These are phyloP conservation scores for Aspergillus aculeatus DNA, from an alignment of 2,329 filamentous ascomycete genomes.

Conservation along the genomic window DNA sequence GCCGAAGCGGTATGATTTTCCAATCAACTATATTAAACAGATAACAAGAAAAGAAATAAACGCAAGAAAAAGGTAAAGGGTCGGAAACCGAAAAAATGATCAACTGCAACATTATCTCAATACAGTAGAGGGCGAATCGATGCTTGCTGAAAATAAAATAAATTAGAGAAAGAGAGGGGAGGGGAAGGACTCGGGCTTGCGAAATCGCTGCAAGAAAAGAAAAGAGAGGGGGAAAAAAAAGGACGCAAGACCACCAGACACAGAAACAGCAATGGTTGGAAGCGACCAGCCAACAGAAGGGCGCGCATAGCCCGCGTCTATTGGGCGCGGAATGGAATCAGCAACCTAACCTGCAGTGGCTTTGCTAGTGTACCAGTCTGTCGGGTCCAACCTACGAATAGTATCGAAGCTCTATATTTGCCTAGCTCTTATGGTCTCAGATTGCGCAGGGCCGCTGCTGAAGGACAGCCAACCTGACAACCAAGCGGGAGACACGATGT, in stretches of 20 bases:
- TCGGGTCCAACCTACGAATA: conserved; percentile 23
- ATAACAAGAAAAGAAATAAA: neutral
- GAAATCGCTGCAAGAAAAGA: neutral
- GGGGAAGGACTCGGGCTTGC: neutral
- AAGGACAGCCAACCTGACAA: conserved; percentile 18
- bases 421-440: conserved; percentile 20
- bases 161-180: neutral
- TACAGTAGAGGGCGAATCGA: neutral
- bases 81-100: neutral
- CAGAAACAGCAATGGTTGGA: conserved; percentile 6
- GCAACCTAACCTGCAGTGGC: conserved; percentile 22
- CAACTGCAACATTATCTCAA: neutral
- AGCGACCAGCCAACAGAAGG: conserved; percentile 21
- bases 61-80: neutral
- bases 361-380: conserved; percentile 22
- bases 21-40: neutral
- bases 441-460: conserved; percentile 17
- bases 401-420: conserved; percentile 15
- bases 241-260: neutral
- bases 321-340: conserved; percentile 23
- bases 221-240: neutral
- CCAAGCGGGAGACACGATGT: conserved; percentile 21
- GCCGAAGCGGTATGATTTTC: neutral
- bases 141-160: neutral
- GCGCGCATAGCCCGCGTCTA: conserved; percentile 5